Conservation (phyloP, 148 eudicot genomes). For the Persicaria tinctoria region DNA sequence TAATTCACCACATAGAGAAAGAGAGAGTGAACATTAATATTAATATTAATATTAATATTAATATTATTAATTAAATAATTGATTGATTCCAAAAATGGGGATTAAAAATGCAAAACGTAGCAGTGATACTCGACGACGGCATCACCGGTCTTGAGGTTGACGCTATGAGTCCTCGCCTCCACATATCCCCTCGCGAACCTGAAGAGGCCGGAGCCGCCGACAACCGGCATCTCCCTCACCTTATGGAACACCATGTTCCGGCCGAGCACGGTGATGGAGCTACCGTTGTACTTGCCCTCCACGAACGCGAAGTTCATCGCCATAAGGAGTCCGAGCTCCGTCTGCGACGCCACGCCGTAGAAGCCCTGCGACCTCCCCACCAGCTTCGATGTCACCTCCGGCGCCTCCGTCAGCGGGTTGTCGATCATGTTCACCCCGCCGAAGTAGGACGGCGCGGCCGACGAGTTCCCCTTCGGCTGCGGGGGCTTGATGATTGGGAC, state of each 20-base stretch:
- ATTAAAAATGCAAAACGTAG: constrained; percentile 28
- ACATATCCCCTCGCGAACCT: constrained; percentile 31
- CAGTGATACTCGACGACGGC: constrained; percentile 26
- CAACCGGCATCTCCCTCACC: constrained; percentile 29
- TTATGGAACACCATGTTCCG: constrained; percentile 25
- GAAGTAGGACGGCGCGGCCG: constrained; percentile 27
- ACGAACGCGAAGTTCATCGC: constrained; percentile 28
- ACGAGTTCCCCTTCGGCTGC: not conserved
- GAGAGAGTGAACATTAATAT: no score
- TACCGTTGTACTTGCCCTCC: constrained; percentile 34
- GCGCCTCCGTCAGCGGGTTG: constrained; percentile 24
- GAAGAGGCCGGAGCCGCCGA: constrained; percentile 30
- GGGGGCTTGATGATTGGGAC: constrained; percentile 21
- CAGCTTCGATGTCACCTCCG: constrained; percentile 16
- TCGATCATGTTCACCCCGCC: constrained; percentile 29
- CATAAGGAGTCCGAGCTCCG: constrained; percentile 26
- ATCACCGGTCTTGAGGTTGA: constrained; percentile 22
- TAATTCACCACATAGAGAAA: no score
- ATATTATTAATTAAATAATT: no score
- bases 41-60: no score
- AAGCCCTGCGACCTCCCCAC: constrained; percentile 37
- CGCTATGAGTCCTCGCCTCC: constrained; percentile 21
- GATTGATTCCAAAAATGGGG: no score
- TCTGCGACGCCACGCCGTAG: constrained; percentile 28
- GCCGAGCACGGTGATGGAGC: constrained; percentile 25